Conservation (phyloP, 192 early-diverging fungal species). For the Entrophospora sp. region DNA sequence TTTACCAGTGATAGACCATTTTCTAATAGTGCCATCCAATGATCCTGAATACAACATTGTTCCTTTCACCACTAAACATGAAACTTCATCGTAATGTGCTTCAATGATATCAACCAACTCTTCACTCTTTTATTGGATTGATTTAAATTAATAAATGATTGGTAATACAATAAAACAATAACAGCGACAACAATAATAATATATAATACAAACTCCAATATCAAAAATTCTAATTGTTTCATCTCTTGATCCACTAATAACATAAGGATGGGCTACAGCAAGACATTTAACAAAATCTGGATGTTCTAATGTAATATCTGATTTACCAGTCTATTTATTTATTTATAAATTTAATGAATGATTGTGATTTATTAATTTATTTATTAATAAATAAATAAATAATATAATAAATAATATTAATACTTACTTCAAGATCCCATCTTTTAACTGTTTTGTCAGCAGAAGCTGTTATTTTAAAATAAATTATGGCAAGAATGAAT, state of each 20-base stretch:
- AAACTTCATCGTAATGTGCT: slow-evolving; percentile 88
- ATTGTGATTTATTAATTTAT: too few relatives aligned
- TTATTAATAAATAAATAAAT: too few relatives aligned
- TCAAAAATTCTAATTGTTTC: slow-evolving; percentile 85
- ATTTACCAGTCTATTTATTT: slow-evolving; percentile 47
- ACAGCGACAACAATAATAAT: not conserved
- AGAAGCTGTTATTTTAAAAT: slow-evolving; percentile 45
- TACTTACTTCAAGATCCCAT: slow-evolving; percentile 71
- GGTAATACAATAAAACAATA: not conserved
- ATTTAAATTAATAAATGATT: not conserved
- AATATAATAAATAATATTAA: not conserved
- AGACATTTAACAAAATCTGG: slow-evolving; percentile 73
- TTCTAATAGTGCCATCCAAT: slow-evolving; percentile 77
- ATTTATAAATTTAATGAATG: not conserved
- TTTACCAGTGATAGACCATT: slow-evolving; percentile 64
- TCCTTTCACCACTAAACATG: slow-evolving; percentile 50
- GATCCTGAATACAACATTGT: slow-evolving; percentile 67
- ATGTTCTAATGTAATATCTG: slow-evolving; percentile 71
- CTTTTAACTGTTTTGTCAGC: slow-evolving; percentile 85
- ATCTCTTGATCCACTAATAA: slow-evolving; percentile 78
- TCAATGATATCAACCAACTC: slow-evolving; percentile 66
- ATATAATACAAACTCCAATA: slow-evolving; percentile 46
- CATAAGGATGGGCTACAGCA: slow-evolving; percentile 52
- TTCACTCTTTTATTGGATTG: too few relatives aligned
- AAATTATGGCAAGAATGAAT: not conserved